Conservation (phyloP, 257 asterid species). For the Solanum stenotomum region DNA sequence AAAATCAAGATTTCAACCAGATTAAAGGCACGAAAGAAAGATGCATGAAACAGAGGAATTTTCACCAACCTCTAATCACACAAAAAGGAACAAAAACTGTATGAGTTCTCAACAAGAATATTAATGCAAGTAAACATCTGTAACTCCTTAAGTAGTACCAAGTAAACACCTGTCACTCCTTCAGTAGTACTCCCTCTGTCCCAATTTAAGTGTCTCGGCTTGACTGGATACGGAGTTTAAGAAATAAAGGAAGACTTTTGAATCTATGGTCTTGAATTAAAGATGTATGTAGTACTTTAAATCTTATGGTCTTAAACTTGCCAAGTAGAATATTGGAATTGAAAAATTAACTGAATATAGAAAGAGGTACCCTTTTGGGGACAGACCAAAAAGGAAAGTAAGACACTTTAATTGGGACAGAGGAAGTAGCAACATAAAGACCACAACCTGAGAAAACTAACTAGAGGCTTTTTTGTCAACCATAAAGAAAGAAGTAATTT, state of each 20-base stretch:
- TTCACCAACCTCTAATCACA: not conserved
- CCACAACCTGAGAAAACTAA: not conserved
- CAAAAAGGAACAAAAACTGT: not conserved
- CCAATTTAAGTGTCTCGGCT: not conserved
- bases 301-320: not conserved
- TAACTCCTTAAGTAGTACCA: not conserved
- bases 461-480: not conserved
- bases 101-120: not conserved
- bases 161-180: not conserved
- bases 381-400: not conserved
- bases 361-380: not conserved
- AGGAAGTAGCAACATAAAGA: not conserved
- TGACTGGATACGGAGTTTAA: not conserved
- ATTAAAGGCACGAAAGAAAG: not conserved
- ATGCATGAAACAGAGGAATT: not conserved
- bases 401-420: not conserved
- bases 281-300: not conserved
- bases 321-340: not conserved
- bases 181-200: not conserved
- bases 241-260: not conserved
- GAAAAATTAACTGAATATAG: not conserved
- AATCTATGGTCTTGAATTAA: not conserved
- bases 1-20: conserved; percentile 7
- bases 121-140: not conserved
- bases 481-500: not conserved